Conservation (phyloP, 257 asterid species). For the Cynanchum wilfordii region DNA sequence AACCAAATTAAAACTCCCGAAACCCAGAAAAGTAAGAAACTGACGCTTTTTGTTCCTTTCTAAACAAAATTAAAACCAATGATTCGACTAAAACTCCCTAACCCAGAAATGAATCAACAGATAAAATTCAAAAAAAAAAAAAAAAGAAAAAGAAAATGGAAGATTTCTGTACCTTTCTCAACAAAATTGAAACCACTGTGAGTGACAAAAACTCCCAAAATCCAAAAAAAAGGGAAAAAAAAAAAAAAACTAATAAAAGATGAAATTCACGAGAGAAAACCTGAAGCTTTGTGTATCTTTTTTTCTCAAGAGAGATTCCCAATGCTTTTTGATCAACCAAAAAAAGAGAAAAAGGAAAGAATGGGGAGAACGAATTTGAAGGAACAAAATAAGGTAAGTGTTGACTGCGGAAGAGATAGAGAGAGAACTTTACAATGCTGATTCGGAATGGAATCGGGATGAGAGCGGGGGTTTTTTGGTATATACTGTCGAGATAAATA, state of each 20-base stretch:
- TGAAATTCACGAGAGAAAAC: neutral
- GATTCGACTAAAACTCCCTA: neutral
- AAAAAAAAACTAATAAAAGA: neutral
- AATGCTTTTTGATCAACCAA: neutral
- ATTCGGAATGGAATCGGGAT: no score
- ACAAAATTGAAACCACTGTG: neutral
- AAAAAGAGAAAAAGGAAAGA: neutral
- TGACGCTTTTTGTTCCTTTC: no score
- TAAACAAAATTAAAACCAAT: neutral
- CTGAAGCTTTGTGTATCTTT: neutral
- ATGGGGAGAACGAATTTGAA: neutral
- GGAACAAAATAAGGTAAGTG: neutral
- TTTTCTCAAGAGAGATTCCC: neutral
- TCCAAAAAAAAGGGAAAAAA: neutral
- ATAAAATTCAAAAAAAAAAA: neutral
- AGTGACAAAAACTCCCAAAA: neutral
- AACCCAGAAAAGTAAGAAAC: no score
- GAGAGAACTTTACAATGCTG: no score
- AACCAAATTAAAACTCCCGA: no score
- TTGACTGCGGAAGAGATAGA: neutral
- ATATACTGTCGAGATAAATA: no score
- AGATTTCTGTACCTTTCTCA: neutral
- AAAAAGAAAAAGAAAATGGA: no score
- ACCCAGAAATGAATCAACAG: neutral
- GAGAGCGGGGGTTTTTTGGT: no score